A percentile compares a stretch with the other conserved stretches of the same genome.
phyloP scores from a whole-genome alignment of 1,284 basidiomycete species.

The Sporisorium exsertum region DNA sequence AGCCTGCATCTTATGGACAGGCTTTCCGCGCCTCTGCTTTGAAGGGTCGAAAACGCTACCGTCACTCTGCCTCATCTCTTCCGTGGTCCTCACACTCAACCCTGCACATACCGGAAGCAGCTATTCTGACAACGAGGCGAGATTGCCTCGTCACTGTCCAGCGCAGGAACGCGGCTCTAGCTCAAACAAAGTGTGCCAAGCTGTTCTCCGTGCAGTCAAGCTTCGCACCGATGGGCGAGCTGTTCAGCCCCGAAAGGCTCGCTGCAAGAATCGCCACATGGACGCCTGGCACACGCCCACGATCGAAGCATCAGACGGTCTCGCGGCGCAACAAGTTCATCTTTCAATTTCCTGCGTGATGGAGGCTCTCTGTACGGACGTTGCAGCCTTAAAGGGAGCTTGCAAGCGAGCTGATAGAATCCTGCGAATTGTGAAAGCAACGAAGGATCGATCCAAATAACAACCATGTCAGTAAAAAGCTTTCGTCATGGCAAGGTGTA shows the following conservation, averaged over 20 bases:
- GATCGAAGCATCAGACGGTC: no score
- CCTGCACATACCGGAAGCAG: not conserved
- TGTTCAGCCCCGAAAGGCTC: not conserved
- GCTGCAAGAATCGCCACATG: not conserved
- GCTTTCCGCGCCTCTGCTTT: not conserved
- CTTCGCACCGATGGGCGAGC: not conserved
- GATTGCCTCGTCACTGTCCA: not conserved
- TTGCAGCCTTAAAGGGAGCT: conserved; percentile 13
- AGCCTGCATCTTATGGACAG: not conserved
- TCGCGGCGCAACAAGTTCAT: not conserved
- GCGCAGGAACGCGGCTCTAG: not conserved
- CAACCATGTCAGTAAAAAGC: conserved; percentile 3
- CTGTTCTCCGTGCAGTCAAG: not conserved
- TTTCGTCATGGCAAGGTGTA: not conserved
- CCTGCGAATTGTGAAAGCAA: conserved; percentile 17
- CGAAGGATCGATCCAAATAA: not conserved
- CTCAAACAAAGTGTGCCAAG: not conserved
- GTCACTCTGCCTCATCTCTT: not conserved
- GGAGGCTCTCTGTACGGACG: not conserved
- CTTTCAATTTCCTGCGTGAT: not conserved
- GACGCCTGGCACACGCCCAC: not conserved
- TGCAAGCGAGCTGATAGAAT: conserved; percentile 39
- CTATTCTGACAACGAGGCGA: not conserved
- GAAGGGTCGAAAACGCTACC: not conserved
- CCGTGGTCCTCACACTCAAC: not conserved